Conservation (phyloP, 148 eudicot species). For the Talinum fruticosum region DNA sequence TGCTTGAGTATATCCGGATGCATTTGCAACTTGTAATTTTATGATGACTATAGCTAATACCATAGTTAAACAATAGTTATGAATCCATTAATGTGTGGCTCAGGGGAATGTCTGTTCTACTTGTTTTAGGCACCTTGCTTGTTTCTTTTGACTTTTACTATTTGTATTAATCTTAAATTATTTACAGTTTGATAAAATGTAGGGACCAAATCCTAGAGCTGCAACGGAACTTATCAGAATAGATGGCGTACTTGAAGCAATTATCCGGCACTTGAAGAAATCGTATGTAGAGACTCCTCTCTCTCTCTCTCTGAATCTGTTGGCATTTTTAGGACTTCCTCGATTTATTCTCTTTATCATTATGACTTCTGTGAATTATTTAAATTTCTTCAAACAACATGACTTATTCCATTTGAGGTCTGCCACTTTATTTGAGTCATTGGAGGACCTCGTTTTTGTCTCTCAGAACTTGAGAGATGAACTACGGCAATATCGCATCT, state of each 20-base stretch:
- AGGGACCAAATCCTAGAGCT: slow-evolving; percentile 94
- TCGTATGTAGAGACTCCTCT: slow-evolving; percentile 46
- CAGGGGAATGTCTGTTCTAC: background rate
- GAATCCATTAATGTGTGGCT: background rate
- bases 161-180: slow-evolving; percentile 11
- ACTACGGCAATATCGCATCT: background rate
- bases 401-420: background rate
- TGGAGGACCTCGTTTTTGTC: background rate
- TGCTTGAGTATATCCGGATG: background rate
- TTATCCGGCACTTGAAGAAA: slow-evolving; percentile 72
- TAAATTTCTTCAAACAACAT: background rate
- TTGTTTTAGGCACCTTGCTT: background rate
- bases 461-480: background rate
- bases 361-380: background rate
- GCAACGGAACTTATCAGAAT: slow-evolving; percentile 80
- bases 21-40: background rate
- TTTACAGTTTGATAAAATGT: slow-evolving; percentile 28
- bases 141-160: background rate
- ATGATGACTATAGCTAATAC: background rate
- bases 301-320: slow-evolving; percentile 3
- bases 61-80: background rate
- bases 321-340: background rate
- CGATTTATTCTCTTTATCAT: background rate
- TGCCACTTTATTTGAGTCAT: background rate
- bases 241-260: slow-evolving; percentile 74